Base-by-base conservation (phyloP, 1,139 yeast species). In the Magnusiomyces sp. region DNA sequence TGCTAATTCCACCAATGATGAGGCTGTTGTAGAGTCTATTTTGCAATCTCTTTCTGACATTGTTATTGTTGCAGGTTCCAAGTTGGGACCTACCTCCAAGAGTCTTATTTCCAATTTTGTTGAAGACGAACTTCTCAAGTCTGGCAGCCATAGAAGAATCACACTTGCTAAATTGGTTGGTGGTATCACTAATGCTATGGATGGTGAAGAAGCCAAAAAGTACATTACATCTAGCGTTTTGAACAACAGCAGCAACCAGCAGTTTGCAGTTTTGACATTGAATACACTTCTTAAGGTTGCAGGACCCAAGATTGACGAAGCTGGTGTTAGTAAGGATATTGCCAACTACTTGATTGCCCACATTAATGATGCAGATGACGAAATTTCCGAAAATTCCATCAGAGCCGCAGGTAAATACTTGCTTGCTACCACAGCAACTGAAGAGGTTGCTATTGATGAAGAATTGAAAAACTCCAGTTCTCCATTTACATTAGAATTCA, bases 11-110 rank as follows among this genome's bases (percentile, higher is more conserved):
- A 67, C 79, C 11, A 69, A 74, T 9, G 79, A 76, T 50, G 69
- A 71, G 39, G 95, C 90, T 49, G 90, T 90, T 41, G 83, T 84
- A 59, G 76, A 83, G 10, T 87, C 97, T 0, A 86, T 90, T 85
- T 73, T 89, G 59, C 81, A 81, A 62, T 97, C 95, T 1, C 72
- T 92, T 63, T 72, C 86, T 50, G 95, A 87, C 63, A 94, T 92
- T 51, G 88, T 89, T 42, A 71, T 76, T 45, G 83, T 80, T 59
- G 90, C 94, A 13, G 97, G 97, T 45, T 68, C 72, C 47, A 82
- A 81, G 63, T 75, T 92, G 74, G 81, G 81, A 59, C 92, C 85
- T 58, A 68, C 76, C 2, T 84, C 95, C 11, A 86, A 87, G 65
- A 70, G 73, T 19, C 72, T 81, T 36, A 79, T 90, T 47, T 74